These are phyloP conservation scores for Boletus tomentosulus DNA, from an alignment of 768 basidiomycete genomes.

Conservation along the genomic window DNA sequence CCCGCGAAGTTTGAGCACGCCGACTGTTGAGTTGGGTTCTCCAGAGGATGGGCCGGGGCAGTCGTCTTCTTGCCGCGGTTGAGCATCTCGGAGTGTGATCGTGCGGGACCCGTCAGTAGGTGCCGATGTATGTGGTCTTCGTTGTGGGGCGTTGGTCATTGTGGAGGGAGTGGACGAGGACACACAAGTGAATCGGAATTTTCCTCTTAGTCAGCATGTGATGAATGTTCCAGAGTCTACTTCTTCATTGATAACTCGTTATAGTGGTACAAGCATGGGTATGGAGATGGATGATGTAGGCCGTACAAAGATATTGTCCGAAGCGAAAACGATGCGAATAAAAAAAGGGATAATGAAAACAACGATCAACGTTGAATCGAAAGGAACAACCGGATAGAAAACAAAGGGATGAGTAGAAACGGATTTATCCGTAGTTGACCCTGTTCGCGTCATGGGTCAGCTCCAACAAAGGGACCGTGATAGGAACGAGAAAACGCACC, in stretches of 20 bases:
- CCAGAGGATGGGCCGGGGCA: slow-evolving; percentile 4
- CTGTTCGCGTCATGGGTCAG: slow-evolving; percentile 23
- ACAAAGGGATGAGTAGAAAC: slow-evolving; percentile 5
- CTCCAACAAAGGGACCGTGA: background rate
- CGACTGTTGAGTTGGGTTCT: slow-evolving; percentile 30
- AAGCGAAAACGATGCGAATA: slow-evolving; percentile 21
- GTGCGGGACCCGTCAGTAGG: slow-evolving; percentile 55
- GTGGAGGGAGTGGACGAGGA: no score
- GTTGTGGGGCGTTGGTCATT: slow-evolving; percentile 24
- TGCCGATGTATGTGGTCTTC: slow-evolving; percentile 36
- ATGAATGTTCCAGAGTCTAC: slow-evolving; percentile 5
- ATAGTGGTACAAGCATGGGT: slow-evolving; percentile 25
- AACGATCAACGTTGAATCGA: slow-evolving; percentile 30
- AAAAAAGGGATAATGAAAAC: slow-evolving; percentile 15
- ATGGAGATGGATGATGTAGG: slow-evolving; percentile 21
- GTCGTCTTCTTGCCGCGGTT: slow-evolving; percentile 32
- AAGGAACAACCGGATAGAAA: slow-evolving; percentile 2
- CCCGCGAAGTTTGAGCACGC: slow-evolving; percentile 60
- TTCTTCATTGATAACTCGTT: slow-evolving; percentile 10
- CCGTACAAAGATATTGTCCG: slow-evolving; percentile 24
- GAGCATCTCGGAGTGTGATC: slow-evolving; percentile 39
- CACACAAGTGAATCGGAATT: no score
- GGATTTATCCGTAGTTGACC: slow-evolving; percentile 40
- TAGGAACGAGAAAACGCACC: slow-evolving; percentile 45
- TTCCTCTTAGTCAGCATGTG: slow-evolving; percentile 19